Percentiles rank a stretch among this genome's conserved stretches.
Evolutionary conservation across 2,329 filamentous ascomycete genomes (phyloP).

Genomic region (Camptophora hylomeconis): DNA sequence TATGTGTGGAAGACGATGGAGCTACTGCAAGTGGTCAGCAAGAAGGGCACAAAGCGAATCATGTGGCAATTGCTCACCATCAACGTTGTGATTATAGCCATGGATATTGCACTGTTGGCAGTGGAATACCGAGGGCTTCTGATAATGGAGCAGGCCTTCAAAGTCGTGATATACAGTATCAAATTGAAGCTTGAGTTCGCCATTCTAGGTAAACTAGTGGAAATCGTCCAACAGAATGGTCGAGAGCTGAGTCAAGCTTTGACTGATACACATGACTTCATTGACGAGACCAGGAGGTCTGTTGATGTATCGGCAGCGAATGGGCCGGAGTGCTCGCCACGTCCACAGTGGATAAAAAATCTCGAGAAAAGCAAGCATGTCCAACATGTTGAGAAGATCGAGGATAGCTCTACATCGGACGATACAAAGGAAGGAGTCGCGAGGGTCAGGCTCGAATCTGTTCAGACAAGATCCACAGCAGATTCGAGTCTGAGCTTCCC

Average conservation of each 20-base stretch:
- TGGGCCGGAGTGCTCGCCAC: too few species aligned
- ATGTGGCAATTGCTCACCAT: slow-evolving; percentile 43
- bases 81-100: slow-evolving; percentile 33
- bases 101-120: slow-evolving; percentile 31
- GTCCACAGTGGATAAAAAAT: too few species aligned
- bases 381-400: too few species aligned
- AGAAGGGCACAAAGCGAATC: slow-evolving; percentile 29
- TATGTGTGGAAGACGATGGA: slow-evolving; percentile 43
- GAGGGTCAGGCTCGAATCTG: too few species aligned
- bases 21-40: slow-evolving; percentile 26
- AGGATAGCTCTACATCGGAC: too few species aligned
- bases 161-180: slow-evolving; percentile 25
- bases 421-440: too few species aligned
- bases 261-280: slow-evolving; percentile 5
- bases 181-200: slow-evolving; percentile 43
- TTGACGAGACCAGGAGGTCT: slow-evolving; percentile 3
- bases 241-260: slow-evolving; percentile 2
- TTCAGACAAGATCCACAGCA: too few species aligned
- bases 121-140: slow-evolving; percentile 28
- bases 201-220: slow-evolving; percentile 36
- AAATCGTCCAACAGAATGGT: slow-evolving; percentile 5
- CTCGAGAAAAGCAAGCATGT: too few species aligned
- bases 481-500: too few species aligned
- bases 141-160: slow-evolving; percentile 27
- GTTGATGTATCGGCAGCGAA: too few species aligned